phyloP scores from a whole-genome alignment of 2,329 filamentous ascomycete species.

The Calonectria pseudoturangicola region DNA sequence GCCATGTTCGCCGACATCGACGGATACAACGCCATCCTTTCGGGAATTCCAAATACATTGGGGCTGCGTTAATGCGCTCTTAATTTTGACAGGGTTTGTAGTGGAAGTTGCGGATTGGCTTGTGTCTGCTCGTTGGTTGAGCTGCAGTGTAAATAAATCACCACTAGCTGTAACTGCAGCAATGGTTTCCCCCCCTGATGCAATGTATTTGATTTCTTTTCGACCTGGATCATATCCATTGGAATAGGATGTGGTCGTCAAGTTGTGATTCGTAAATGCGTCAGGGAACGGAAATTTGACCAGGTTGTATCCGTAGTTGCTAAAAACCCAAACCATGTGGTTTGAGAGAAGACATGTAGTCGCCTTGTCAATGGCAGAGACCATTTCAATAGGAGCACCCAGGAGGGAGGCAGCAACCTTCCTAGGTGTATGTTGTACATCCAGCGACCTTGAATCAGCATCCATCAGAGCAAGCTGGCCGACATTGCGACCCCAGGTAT shows the following conservation, averaged over 20 bases:
- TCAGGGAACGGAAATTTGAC: slow-evolving; percentile 86
- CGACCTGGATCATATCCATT: slow-evolving; percentile 75
- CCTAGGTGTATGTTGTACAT: slow-evolving; percentile 86
- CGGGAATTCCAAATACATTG: slow-evolving; percentile 91
- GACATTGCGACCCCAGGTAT: slow-evolving; percentile 95
- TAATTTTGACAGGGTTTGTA: slow-evolving; percentile 94
- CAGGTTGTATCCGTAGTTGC: slow-evolving; percentile 96
- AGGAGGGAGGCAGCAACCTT: slow-evolving; percentile 89
- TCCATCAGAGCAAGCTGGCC: slow-evolving; percentile 96
- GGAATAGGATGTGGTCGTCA: slow-evolving; percentile 75
- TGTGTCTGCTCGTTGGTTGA: slow-evolving; percentile 80
- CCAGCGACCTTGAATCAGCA: slow-evolving; percentile 92
- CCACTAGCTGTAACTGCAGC: slow-evolving; percentile 89
- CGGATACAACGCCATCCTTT: slow-evolving; percentile 90
- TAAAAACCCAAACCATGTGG: slow-evolving; percentile 93
- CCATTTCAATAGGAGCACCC: slow-evolving; percentile 81
- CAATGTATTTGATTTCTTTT: slow-evolving; percentile 84
- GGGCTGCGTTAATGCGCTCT: slow-evolving; percentile 85
- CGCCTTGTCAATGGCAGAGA: slow-evolving; percentile 92
- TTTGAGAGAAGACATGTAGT: slow-evolving; percentile 91
- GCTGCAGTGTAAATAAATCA: slow-evolving; percentile 89
- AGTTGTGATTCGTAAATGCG: slow-evolving; percentile 80
- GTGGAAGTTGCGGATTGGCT: slow-evolving; percentile 81
- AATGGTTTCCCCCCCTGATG: slow-evolving; percentile 92
- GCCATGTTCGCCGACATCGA: slow-evolving; percentile 92